phyloP scores from a whole-genome alignment of 768 basidiomycete genomes.

The Phanerodontia chrysosporium region DNA sequence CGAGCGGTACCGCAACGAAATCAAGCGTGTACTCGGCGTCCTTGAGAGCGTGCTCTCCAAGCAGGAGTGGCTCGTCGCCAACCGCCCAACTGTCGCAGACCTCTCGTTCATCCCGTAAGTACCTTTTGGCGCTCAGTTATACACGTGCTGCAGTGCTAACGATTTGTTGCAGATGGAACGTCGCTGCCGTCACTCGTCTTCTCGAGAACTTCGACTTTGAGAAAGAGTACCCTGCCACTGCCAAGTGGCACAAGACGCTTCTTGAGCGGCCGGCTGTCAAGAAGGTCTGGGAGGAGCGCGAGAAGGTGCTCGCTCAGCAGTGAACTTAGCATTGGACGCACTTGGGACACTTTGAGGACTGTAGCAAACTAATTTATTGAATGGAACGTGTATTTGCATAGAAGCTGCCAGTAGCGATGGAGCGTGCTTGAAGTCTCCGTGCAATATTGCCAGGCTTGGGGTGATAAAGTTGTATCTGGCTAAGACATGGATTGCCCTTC shows the following conservation, averaged over 20 bases:
- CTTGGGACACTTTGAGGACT: no score
- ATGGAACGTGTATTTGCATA: no score
- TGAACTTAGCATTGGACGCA: no score
- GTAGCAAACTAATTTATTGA: no score
- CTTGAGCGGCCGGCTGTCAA: background rate
- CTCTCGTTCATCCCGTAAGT: conserved; percentile 17
- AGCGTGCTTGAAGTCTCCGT: no score
- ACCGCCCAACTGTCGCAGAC: conserved; percentile 16
- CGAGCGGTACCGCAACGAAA: conserved; percentile 21
- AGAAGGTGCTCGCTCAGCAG: background rate
- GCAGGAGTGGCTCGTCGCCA: conserved; percentile 19
- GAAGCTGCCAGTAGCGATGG: no score
- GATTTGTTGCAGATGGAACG: conserved; percentile 15
- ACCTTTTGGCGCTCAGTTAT: background rate
- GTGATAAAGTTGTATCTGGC: no score
- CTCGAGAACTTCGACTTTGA: background rate
- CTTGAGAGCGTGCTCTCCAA: conserved; percentile 19
- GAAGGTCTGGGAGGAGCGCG: background rate
- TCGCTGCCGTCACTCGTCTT: conserved; percentile 6
- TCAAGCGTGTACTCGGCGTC: conserved; percentile 17
- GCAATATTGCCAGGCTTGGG: no score
- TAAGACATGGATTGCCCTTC: no score
- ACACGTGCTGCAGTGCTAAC: background rate
- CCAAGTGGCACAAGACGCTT: background rate
- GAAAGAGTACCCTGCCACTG: background rate